Evolutionary conservation across 1,139 yeast genomes (phyloP), one percentile per base, ranked within the genome.

Genomic region (Yamadazyma triangularis): DNA sequence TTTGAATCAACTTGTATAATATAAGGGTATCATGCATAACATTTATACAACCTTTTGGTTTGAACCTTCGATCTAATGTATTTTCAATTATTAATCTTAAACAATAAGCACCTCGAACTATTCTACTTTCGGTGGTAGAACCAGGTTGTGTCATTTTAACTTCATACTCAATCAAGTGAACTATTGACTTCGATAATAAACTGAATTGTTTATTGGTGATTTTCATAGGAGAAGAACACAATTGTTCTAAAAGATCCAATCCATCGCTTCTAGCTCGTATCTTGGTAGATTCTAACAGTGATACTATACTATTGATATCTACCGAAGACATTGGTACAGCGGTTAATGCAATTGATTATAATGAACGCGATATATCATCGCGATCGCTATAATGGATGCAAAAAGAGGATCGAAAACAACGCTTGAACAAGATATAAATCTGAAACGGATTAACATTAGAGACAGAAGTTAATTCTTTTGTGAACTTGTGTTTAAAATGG

Each of bases 261-360:
- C 39, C 47, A 15, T 44, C 42, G 26, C 35, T 42, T 13, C 39
- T 33, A 3, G 41, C 46, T 18, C 33, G 34, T 6, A 33, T 32
- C 29, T 40, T 41, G 2, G 32, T 27, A 10, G 47, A 42, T 24
- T 33, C 38, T n/a, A 42, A 15, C n/a, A 26, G 30, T 9, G 13
- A 15, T 10, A 30, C 6, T 3, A 30, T 30, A 15, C 28, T 32
- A 11, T 23, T 25, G 6, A 27, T 13, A 12, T 30, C 26, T 6
- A 18, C 6, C 9, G 20, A 18, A 7, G 20, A 18, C 20, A 18
- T 18, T 18, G 9, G n/a, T n/a, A n/a, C n/a, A n/a, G n/a, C n/a
- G n/a, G n/a, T n/a, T n/a, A 18, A 18, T 18, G 20, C 20, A 18
- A 9, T 18, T n/a, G n/a, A n/a, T n/a, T n/a, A n/a, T n/a, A n/a